Evolutionary conservation across 805 yeast species (phyloP).

Genomic region (Blastobotrys peoriensis): DNA sequence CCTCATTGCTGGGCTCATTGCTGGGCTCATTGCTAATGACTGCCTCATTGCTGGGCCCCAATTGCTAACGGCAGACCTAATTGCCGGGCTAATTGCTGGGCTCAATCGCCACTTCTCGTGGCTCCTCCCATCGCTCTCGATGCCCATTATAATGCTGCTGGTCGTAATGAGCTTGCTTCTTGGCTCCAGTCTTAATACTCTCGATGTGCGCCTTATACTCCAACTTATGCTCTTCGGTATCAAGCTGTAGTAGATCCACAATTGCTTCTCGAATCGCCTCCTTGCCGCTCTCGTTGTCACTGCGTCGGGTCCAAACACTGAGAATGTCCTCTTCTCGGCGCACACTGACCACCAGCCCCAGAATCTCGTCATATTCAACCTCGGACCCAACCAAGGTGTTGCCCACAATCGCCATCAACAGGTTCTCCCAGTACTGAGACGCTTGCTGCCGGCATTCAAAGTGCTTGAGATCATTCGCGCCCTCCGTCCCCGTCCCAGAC

Average conservation of each 20-base stretch:
- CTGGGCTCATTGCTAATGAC: too few relatives aligned
- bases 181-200: slow-evolving; percentile 25
- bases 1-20: too few relatives aligned
- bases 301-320: slow-evolving; percentile 52
- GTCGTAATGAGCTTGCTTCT: slow-evolving; percentile 16
- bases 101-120: too few relatives aligned
- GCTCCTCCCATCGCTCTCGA: too few relatives aligned
- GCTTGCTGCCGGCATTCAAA: slow-evolving; percentile 17
- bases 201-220: slow-evolving; percentile 30
- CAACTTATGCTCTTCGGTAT: slow-evolving; percentile 13
- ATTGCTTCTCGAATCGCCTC: slow-evolving; percentile 21
- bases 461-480: slow-evolving; percentile 2
- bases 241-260: slow-evolving; percentile 13
- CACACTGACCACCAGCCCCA: slow-evolving; percentile 55
- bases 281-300: slow-evolving; percentile 28
- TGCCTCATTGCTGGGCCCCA: too few relatives aligned
- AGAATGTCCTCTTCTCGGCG: slow-evolving; percentile 55
- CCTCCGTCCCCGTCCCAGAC: not conserved
- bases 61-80: too few relatives aligned
- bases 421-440: slow-evolving; percentile 33
- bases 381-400: slow-evolving; percentile 40
- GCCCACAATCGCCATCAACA: slow-evolving; percentile 45
- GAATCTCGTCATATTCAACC: slow-evolving; percentile 32
- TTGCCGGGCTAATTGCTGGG: too few relatives aligned
- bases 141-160: too few relatives aligned